Evolutionary conservation across 2,329 filamentous ascomycete genomes (phyloP).

Genomic region (Colletotrichum salicis): DNA sequence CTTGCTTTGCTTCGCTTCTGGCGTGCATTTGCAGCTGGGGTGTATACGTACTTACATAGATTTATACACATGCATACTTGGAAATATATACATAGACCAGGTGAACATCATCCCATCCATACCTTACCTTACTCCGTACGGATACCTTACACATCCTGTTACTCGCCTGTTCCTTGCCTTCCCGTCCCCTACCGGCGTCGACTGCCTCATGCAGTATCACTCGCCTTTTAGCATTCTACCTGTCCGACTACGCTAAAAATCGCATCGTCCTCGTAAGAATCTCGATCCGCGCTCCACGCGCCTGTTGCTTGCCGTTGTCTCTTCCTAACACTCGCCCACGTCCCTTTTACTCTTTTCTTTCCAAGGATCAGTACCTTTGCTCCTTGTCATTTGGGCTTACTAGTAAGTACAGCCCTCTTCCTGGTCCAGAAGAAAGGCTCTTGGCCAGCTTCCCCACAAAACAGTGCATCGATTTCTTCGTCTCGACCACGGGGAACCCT

Average conservation of each 20-base stretch:
- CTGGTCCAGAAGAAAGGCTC: conserved; percentile 5
- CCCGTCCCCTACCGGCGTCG: conserved; percentile 11
- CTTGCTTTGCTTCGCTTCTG: neutral
- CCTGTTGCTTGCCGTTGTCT: conserved; percentile 30
- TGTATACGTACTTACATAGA: neutral
- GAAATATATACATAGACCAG: neutral
- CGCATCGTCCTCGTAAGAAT: conserved; percentile 26
- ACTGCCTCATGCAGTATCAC: conserved; percentile 30
- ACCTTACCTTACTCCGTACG: neutral
- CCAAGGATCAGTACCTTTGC: neutral
- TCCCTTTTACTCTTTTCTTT: conserved; percentile 7
- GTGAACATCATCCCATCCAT: neutral
- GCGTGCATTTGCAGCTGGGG: conserved; percentile 3
- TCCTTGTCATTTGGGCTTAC: neutral
- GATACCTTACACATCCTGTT: neutral
- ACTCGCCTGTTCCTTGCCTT: conserved; percentile 1
- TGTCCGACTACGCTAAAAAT: conserved; percentile 32
- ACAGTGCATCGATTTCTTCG: conserved; percentile 32
- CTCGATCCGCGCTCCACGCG: conserved; percentile 34
- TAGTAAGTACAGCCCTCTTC: neutral
- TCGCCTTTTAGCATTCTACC: conserved; percentile 28
- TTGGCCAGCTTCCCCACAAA: conserved; percentile 31
- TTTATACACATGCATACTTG: neutral
- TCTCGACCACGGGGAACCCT: conserved; percentile 30
- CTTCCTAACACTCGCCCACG: conserved; percentile 13